These are phyloP conservation scores for Trametes punicea DNA, from an alignment of 768 basidiomycete species.

Conservation along the genomic window DNA sequence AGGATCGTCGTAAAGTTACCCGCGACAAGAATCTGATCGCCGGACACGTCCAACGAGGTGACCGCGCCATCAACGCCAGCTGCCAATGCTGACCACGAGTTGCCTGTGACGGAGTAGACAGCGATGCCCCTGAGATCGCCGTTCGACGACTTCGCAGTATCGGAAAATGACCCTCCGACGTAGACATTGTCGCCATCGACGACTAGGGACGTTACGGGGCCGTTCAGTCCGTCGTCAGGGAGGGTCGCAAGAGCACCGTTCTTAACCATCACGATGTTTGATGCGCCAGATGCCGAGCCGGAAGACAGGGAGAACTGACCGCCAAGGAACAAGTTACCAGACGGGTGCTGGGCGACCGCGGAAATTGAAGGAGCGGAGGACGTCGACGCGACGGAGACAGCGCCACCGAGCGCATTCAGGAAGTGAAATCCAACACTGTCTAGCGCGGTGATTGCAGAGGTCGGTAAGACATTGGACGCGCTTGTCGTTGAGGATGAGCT, in stretches of 20 bases:
- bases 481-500: constrained; percentile 41
- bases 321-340: constrained; percentile 66
- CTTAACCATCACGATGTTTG: constrained; percentile 74
- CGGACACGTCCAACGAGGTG: constrained; percentile 48
- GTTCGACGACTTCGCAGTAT: constrained; percentile 54
- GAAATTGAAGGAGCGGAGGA: constrained; percentile 42
- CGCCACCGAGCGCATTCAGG: constrained; percentile 56
- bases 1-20: constrained; percentile 70
- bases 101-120: constrained; percentile 61
- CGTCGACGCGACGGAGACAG: constrained; percentile 32
- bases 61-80: constrained; percentile 79
- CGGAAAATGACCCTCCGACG: constrained; percentile 86
- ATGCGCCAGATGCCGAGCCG: constrained; percentile 50
- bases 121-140: constrained; percentile 60
- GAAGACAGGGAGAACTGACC: constrained; percentile 69
- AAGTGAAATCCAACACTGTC: constrained; percentile 63
- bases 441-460: constrained; percentile 64
- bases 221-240: constrained; percentile 72
- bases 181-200: constrained; percentile 63
- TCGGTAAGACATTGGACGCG: constrained; percentile 60
- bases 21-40: constrained; percentile 56
- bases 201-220: constrained; percentile 66
- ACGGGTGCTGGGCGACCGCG: constrained; percentile 61
- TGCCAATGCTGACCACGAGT: constrained; percentile 65
- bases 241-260: constrained; percentile 52